phyloP scores from a whole-genome alignment of 257 asterid genomes.

The Solanum tarapatanum region DNA sequence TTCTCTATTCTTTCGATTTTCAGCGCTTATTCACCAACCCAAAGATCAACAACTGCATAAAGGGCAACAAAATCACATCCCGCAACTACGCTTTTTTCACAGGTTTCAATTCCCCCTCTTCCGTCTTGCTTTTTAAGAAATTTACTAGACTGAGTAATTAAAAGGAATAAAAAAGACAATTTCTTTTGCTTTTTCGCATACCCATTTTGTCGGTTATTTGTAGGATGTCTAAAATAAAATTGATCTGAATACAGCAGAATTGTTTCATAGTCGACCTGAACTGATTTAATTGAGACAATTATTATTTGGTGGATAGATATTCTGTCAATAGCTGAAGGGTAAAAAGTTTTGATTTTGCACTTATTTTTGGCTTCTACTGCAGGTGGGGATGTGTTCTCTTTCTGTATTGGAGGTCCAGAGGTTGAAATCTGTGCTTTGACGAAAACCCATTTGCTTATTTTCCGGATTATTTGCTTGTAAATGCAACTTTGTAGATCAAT shows the following conservation, averaged over 20 bases:
- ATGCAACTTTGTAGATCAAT: slow-evolving; percentile 24
- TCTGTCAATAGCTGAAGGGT: neutral
- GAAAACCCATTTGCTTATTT: neutral
- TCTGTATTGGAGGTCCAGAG: neutral
- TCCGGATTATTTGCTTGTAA: neutral
- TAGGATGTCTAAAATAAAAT: neutral
- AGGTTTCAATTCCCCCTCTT: neutral
- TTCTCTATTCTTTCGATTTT: neutral
- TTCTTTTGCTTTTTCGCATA: neutral
- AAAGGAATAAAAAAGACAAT: neutral
- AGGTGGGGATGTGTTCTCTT: neutral
- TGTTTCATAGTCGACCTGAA: neutral
- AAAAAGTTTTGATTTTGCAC: neutral
- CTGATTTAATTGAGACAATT: neutral
- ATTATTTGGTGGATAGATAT: neutral
- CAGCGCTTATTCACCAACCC: neutral
- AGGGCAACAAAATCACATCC: neutral
- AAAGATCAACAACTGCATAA: neutral
- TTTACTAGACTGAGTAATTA: neutral
- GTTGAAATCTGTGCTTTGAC: neutral
- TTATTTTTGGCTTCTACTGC: neutral
- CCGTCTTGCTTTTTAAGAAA: neutral
- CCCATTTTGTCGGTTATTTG: neutral
- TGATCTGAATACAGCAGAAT: neutral
- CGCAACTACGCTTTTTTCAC: neutral